Conservation (phyloP, 495 filamentous ascomycete genomes). For the Xylaria intraflava region DNA sequence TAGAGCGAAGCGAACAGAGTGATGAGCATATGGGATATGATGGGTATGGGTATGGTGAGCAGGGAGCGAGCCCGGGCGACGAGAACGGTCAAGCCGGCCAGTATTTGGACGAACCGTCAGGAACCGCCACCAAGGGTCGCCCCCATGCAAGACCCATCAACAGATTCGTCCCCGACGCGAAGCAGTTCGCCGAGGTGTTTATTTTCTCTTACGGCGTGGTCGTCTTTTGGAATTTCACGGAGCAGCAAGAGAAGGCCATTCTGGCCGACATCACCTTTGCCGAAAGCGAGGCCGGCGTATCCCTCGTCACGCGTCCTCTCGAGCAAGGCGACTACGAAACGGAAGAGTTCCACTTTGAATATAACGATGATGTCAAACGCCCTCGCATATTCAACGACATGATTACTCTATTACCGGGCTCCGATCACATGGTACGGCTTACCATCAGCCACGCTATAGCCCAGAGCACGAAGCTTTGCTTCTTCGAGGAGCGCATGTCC, state of each 20-base stretch:
- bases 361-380: conserved; percentile 72
- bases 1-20: conserved; percentile 83
- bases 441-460: conserved; percentile 96
- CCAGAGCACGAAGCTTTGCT: conserved; percentile 92
- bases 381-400: conserved; percentile 97
- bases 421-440: conserved; percentile 98
- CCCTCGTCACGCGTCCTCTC: conserved; percentile 62
- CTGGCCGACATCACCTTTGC: conserved; percentile 94
- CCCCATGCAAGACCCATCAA: conserved; percentile 30
- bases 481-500: conserved; percentile 96
- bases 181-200: conserved; percentile 89
- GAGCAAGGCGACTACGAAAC: conserved; percentile 89
- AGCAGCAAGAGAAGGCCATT: conserved; percentile 92
- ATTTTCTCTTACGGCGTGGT: conserved; percentile 96
- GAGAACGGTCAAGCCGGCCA: conserved; percentile 8
- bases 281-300: conserved; percentile 49
- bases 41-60: conserved; percentile 30
- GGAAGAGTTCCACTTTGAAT: conserved; percentile 98
- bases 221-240: conserved; percentile 98
- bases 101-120: conserved; percentile 11
- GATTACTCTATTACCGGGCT: conserved; percentile 83
- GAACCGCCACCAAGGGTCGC: conserved; percentile 19
- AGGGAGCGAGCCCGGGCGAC: conserved; percentile 12
- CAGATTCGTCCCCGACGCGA: conserved; percentile 56
- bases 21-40: conserved; percentile 82